These are phyloP conservation scores for Globisporangium nagaii DNA, from an alignment of 352 stramenopile genomes.

Conservation along the genomic window DNA sequence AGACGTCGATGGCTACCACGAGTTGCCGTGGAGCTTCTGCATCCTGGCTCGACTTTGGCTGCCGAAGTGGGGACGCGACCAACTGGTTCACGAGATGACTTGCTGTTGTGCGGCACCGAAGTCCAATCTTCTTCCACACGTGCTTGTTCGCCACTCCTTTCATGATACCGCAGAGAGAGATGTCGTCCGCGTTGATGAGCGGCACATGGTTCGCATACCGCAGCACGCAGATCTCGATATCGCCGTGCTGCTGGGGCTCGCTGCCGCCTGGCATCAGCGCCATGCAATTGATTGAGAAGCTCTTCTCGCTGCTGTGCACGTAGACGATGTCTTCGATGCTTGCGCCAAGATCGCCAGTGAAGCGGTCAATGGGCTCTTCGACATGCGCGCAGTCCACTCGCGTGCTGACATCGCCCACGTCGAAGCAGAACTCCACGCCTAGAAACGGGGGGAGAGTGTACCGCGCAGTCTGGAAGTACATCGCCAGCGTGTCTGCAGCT, in stretches of 20 bases:
- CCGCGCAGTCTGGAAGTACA: conserved; percentile 68
- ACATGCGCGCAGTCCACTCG: conserved; percentile 29
- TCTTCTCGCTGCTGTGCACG: conserved; percentile 22
- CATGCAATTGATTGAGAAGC: conserved; percentile 40
- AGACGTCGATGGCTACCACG: conserved; percentile 56
- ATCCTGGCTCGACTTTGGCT: neutral
- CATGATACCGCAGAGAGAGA: conserved; percentile 49
- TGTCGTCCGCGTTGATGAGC: conserved; percentile 50
- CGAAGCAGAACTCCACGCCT: conserved; percentile 53
- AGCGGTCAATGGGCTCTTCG: conserved; percentile 53
- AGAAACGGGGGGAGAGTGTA: conserved; percentile 51
- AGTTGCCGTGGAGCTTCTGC: conserved; percentile 14
- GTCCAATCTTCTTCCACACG: conserved; percentile 53
- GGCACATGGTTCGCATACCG: conserved; percentile 75
- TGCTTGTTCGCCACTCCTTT: conserved; percentile 31
- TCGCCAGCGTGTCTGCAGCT: conserved; percentile 36
- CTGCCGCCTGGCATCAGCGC: conserved; percentile 28
- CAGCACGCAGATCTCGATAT: conserved; percentile 57
- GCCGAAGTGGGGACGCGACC: conserved; percentile 23
- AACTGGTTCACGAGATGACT: conserved; percentile 51
- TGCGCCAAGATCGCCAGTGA: conserved; percentile 38
- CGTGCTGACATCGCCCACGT: conserved; percentile 29
- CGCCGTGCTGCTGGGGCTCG: conserved; percentile 3
- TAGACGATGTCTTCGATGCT: conserved; percentile 40
- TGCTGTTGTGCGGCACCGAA: conserved; percentile 26